Conservation (phyloP, 2,329 filamentous ascomycete genomes). For the Alternaria sp. region DNA sequence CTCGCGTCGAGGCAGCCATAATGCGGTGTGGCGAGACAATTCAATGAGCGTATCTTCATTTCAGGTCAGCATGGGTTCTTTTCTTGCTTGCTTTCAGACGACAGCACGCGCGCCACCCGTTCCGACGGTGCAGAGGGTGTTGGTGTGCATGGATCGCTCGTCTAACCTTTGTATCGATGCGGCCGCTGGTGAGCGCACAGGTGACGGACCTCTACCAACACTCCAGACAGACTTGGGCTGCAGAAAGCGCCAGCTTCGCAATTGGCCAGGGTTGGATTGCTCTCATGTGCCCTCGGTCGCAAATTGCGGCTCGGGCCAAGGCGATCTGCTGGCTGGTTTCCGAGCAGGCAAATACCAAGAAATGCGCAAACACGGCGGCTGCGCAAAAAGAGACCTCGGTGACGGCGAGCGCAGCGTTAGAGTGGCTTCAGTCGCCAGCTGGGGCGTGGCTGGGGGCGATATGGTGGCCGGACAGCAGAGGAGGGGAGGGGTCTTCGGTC, state of each 20-base stretch:
- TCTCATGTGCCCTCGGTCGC: slow-evolving; percentile 22
- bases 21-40: slow-evolving; percentile 10
- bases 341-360: slow-evolving; percentile 15
- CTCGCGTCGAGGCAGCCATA: slow-evolving; percentile 57
- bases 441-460: not conserved
- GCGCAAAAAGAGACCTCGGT: slow-evolving; percentile 16
- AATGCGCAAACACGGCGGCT: slow-evolving; percentile 6
- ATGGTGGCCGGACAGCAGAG: not conserved
- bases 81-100: not conserved
- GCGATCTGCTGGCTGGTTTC: slow-evolving; percentile 23
- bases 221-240: slow-evolving; percentile 19
- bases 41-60: slow-evolving; percentile 15
- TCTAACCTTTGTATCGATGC: slow-evolving; percentile 34
- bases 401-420: not conserved
- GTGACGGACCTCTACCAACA: slow-evolving; percentile 20
- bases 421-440: not conserved
- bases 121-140: not conserved
- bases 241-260: slow-evolving; percentile 30
- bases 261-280: slow-evolving; percentile 19
- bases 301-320: slow-evolving; percentile 25
- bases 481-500: slow-evolving; percentile 17
- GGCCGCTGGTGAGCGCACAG: slow-evolving; percentile 21
- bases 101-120: slow-evolving; percentile 1
- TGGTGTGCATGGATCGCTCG: slow-evolving; percentile 9
- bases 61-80: slow-evolving; percentile 22